Evolutionary conservation across 148 eudicot genomes (phyloP), one percentile per base, ranked within the genome.

Genomic region (Gaultheria prostrata): DNA sequence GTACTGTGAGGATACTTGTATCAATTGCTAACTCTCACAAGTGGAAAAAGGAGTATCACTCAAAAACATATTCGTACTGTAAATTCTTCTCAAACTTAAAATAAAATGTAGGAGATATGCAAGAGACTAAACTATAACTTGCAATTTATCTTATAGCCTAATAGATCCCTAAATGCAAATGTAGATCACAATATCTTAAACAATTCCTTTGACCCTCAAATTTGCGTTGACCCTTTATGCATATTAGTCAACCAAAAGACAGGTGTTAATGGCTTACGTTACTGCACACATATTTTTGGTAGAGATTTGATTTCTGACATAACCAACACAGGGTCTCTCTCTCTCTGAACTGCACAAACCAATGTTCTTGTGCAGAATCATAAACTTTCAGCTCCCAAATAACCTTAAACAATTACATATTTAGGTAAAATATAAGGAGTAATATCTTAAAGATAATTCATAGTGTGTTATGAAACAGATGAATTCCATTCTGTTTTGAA

Each of bases 91-190:
- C 49, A 13, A 13, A 39, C 53, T n/a, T n/a, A n/a, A 59, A 21
- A 61, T 11, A 59, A 10, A 21, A 79, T 6, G 32, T 32, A 4
- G 49, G 51, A 43, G n/a, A 13, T 4, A 21, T 6, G 72, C 4
- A 79, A 49, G 28, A 57, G 15, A 59, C n/a, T 59, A 35, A 6
- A 9, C 8, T 20, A 32, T 3, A 24, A 11, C 6, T 69, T 79
- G 82, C 72, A 57, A 3, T 78, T 53, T 13, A 54, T 77, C 12
- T 77, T 77, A 26, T 77, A 53, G 61, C 32, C 35, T 48, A 76
- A 49, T 21, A 59, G 59, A 77, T 26, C 45, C 8, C 45, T 51
- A 53, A 45, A 77, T 51, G 63, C 63, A 77, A 50, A 77, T 51
- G 63, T 77, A 30, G 9, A 28, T 77, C n/a, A 18, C 9, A 30